A percentile compares a stretch with the other conserved stretches of the same genome.
phyloP scores from a whole-genome alignment of 1,139 yeast genomes.

The Saccharomyces hybrid region DNA sequence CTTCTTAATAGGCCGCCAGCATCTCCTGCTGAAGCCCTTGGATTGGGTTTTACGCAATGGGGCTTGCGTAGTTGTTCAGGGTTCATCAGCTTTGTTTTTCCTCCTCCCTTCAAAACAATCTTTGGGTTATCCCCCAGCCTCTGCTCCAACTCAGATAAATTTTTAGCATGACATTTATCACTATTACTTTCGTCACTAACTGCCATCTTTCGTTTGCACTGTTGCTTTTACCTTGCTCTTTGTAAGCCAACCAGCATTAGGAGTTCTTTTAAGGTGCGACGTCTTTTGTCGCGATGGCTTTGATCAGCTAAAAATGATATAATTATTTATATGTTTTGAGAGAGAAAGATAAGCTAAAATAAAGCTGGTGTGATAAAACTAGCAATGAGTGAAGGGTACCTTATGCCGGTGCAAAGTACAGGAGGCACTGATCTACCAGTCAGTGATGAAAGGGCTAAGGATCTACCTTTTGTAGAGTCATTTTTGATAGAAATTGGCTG shows the following conservation, averaged over 20 bases:
- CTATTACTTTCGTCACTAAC: background rate
- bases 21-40: conserved; percentile 2
- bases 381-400: background rate
- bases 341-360: background rate
- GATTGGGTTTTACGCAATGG: conserved; percentile 15
- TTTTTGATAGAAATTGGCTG: conserved; percentile 19
- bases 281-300: conserved; percentile 1
- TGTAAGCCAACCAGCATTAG: background rate
- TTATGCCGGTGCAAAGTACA: background rate
- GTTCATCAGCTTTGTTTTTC: conserved; percentile 14
- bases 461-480: conserved; percentile 11
- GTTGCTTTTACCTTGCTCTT: background rate
- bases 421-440: background rate
- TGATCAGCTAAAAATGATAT: background rate
- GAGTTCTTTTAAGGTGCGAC: background rate
- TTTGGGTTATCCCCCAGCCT: conserved; percentile 4
- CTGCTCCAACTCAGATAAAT: background rate
- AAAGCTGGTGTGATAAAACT: background rate
- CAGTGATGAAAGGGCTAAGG: background rate
- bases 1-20: conserved; percentile 9
- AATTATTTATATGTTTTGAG: background rate
- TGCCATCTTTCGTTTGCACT: background rate
- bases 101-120: conserved; percentile 18
- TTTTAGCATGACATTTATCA: background rate
- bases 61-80: conserved; percentile 20